phyloP scores from a whole-genome alignment of 2,329 filamentous ascomycete genomes.

The Gaeumannomyces sp. region DNA sequence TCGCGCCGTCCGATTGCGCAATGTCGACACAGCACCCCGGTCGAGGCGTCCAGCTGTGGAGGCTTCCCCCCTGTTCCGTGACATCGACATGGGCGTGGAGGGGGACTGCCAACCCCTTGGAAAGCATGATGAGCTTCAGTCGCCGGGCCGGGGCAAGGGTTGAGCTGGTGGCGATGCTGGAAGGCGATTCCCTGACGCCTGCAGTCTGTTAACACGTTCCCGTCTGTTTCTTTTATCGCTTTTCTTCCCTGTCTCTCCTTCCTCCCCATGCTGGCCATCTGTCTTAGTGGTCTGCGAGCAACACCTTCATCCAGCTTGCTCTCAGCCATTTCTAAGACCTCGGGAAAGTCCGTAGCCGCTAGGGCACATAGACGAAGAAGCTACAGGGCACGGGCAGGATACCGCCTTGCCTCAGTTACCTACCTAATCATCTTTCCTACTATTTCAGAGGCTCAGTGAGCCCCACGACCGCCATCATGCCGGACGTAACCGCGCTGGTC shows the following conservation, averaged over 20 bases:
- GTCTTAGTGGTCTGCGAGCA: neutral
- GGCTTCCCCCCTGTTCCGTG: neutral
- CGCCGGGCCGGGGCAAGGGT: neutral
- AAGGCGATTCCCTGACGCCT: neutral
- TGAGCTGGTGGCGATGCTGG: neutral
- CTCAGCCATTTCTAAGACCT: neutral
- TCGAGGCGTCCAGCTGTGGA: neutral
- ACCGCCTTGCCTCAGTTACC: neutral
- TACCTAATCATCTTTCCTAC: neutral
- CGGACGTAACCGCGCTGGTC: conserved; percentile 32
- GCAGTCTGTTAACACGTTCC: neutral
- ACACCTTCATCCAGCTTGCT: neutral
- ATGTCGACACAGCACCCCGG: neutral
- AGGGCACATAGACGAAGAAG: neutral
- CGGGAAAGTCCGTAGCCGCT: neutral
- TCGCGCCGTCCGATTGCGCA: neutral
- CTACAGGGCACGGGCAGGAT: neutral
- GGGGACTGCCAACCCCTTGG: neutral
- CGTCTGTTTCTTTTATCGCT: neutral
- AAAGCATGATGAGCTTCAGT: neutral
- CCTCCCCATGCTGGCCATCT: neutral
- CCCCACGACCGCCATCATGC: conserved; percentile 15
- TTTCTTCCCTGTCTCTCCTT: conserved; percentile 6
- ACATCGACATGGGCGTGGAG: neutral
- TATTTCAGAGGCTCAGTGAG: conserved; percentile 2